Evolutionary conservation across 176 grass and related monocot genomes (phyloP).

Genomic region (Thinopyrum elongatum): DNA sequence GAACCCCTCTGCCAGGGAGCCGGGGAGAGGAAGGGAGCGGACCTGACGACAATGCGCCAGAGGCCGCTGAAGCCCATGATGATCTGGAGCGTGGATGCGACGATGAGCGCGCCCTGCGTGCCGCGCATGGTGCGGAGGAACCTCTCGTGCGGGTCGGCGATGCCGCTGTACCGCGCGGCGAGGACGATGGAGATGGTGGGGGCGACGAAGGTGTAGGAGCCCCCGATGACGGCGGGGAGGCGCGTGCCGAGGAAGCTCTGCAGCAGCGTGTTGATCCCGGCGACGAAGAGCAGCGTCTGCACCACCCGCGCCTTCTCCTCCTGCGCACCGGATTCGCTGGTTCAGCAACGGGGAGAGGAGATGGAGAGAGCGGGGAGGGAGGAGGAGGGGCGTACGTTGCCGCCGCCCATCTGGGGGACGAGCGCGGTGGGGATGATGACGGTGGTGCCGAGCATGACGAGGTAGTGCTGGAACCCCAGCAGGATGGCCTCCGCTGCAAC

Average conservation of each 20-base stretch:
- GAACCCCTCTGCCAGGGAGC: too few species aligned
- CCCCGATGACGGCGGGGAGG: conserved; percentile 84
- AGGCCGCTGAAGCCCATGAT: conserved; percentile 84
- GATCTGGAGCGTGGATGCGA: conserved; percentile 84
- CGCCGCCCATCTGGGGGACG: conserved; percentile 80
- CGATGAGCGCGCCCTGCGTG: conserved; percentile 89
- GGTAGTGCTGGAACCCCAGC: conserved; percentile 86
- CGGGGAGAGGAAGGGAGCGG: background rate
- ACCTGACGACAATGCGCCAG: conserved; percentile 81
- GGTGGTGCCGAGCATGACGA: conserved; percentile 95
- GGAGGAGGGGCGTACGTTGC: conserved; percentile 29
- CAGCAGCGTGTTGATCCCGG: conserved; percentile 86
- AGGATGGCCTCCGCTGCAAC: conserved; percentile 55
- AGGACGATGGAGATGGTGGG: conserved; percentile 90
- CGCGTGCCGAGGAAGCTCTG: conserved; percentile 85
- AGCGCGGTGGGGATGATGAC: conserved; percentile 81
- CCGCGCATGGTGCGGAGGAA: conserved; percentile 73
- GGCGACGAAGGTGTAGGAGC: conserved; percentile 73
- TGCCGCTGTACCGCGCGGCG: conserved; percentile 53
- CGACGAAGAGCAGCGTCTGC: conserved; percentile 86
- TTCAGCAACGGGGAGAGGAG: background rate
- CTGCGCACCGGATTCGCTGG: conserved; percentile 12
- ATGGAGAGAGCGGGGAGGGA: too few species aligned
- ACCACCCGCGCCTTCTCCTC: conserved; percentile 91
- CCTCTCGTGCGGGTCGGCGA: conserved; percentile 80